A percentile compares a stretch with the other conserved stretches of the same genome.
Conservation (phyloP, 73 alveolate genomes). For the Tetrahymena malaccensis region DNA sequence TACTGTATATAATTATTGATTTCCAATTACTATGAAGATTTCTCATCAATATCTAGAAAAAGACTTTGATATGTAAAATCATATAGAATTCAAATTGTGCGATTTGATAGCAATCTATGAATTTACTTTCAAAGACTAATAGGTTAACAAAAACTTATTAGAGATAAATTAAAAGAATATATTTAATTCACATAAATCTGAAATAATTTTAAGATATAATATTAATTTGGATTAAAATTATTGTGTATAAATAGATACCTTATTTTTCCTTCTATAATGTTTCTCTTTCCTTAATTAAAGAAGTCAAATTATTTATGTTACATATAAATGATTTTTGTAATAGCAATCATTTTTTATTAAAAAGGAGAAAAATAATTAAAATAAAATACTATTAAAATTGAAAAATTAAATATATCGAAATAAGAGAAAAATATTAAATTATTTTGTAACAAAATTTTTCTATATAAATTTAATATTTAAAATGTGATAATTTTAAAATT, state of each 20-base stretch:
- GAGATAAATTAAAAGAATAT: not conserved
- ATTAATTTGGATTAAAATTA: not conserved
- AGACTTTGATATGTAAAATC: not conserved
- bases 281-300: no score
- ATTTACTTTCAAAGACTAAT: not conserved
- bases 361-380: no score
- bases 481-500: no score
- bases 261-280: no score
- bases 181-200: not conserved
- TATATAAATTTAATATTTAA: no score
- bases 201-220: not conserved
- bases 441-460: no score
- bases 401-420: no score
- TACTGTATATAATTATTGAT: not conserved
- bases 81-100: not conserved
- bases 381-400: no score
- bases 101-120: not conserved
- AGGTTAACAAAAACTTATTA: not conserved
- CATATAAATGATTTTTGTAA: no score
- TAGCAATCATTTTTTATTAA: no score
- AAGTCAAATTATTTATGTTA: no score
- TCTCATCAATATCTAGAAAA: not conserved
- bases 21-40: not conserved
- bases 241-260: not conserved
- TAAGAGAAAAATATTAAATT: no score